Evolutionary conservation across 2,329 filamentous ascomycete species (phyloP), one percentile per base, ranked within the genome.

Genomic region (Diaporthe australafricana): DNA sequence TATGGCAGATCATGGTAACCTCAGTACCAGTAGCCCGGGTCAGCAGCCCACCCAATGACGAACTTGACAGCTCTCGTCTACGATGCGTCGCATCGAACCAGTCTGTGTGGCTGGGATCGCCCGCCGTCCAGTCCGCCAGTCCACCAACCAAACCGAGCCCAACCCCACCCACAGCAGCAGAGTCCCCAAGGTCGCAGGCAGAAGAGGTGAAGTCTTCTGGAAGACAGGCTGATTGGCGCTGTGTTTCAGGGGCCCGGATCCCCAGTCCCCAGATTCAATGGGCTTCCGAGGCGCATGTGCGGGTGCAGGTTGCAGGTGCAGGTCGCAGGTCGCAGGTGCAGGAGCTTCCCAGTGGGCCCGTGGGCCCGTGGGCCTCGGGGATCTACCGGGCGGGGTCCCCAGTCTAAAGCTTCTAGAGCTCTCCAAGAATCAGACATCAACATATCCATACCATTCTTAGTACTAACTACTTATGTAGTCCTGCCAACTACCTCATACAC

Each of bases 1-100:
- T 65, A n/a, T 50, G 60, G 60, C 30, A 65, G 60, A 63, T 63
- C 60, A 65, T 35, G 45, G 60, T 65, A 65, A 65, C 60, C 60
- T 65, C 60, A 65, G 60, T 65, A 50, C 60, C 60, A 65, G 38
- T 65, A 16, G 60, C n/a, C 14, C 22, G 60, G 60, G 45, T 65
- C 60, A 32, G 45, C 60, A 50, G 42, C 60, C 60, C 60, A 65
- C 60, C 60, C 60, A 38, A 65, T 65, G 60, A 65, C 60, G 30
- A 65, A 25, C 42, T 42, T 63, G 42, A 35, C 60, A 48, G 57
- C 60, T 42, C 42, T 47, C 57, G 25, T 32, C 40, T 32, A 27
- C 42, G 11, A 62, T 27, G 38, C 25, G 56, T 45, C 38, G 56
- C 38, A 62, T 62, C 11, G n/a, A 16, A 22, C 38, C 56, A 35